Evolutionary conservation across 139 green algal species (phyloP), one percentile per base, ranked within the genome.

Genomic region (Ostreobium quekettii): DNA sequence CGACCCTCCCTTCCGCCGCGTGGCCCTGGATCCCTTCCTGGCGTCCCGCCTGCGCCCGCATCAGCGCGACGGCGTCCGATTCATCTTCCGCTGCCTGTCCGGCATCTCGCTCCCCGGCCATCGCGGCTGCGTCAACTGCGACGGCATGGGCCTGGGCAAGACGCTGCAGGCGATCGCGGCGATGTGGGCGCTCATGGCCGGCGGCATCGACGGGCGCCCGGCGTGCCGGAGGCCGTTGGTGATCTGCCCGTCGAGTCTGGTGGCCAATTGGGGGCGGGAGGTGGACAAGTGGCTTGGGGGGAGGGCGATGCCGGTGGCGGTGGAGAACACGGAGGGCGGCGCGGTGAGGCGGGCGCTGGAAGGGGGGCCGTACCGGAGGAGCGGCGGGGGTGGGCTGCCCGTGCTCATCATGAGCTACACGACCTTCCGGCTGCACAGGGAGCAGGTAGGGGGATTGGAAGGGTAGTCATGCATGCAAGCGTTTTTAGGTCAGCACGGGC

Each of bases 211-310:
- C 8, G 76, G 76, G 30, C 49, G 48, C 19, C 82, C 86, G 29
- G 75, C 95, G 0, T 87, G 79, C 57, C 82, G 77, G 65, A 78
- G 85, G 1, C 83, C 84, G 35, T 77, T 98, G 66, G 94, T 98
- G 69, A 87, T 95, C 73, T 98, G 93, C 75, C 93, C 93, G 22
- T 96, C 89, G 48, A 90, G 76, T 35, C 83, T 98, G 47, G 93
- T 98, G 15, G 80, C 71, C 75, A 97, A 97, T 65, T 97, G 92
- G 92, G 91, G 70, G 8, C 38, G 32, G 47, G 84, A 91, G 67
- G 59, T 82, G 28, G 48, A 53, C 33, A 82, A 82, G 28, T 89
- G 83, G 82, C 75, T 87, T 29, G 76, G 82, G 30, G 86, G 76
- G 0, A 70, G 76, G 1, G 73, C 83, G 49, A 74, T 64, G 53